Base-by-base conservation (phyloP, 2,329 filamentous ascomycete genomes). In the Penicillium brevicompactum region DNA sequence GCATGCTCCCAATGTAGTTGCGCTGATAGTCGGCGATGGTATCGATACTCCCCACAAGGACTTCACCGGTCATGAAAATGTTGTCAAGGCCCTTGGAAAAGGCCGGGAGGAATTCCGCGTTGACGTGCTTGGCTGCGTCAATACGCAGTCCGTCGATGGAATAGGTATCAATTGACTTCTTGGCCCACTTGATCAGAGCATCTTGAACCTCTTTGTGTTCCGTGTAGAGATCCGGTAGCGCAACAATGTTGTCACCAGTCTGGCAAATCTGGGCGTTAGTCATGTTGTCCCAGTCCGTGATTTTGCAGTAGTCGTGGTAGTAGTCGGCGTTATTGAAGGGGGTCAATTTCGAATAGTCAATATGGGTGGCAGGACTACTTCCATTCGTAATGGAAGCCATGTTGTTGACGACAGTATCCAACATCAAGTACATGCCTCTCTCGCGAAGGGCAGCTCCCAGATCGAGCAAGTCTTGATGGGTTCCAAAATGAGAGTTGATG, bases 381-480 rank as follows among this genome's bases (percentile, higher is more conserved):
- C 64, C 65, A 48, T 70, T 64, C 5, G 65, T 68, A 8, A 69
- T 65, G 11, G 63, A 71, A 7, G 67, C 76, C 71, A 78, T 74
- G 53, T 82, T 78, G 64, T 82, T 82, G 38, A 79, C 75, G 9
- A 82, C 80, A 2, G 80, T 74, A 58, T 83, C 80, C 44, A 81
- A 73, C 80, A 82, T 82, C 10, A 83, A 60, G 57, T 78, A 81
- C 79, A 78, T 82, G 55, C 73, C 78, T 60, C 67, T 73, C 13
- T 58, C 59, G 63, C 82, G 80, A 10, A 82, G 65, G 8, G 77
- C 75, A 30, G 65, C 68, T 37, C 75, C 76, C 9, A 83, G 65
- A 45, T 74, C 76, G 34, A 77, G 73, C 51, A 83, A 65, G 58
- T 82, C 80, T 30, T 74, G 70, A 24, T 69, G 70, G 11, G 75